A percentile compares a stretch with the other conserved stretches of the same genome.
phyloP scores from a whole-genome alignment of 148 eudicot genomes.

The Vaccinium darrowii region DNA sequence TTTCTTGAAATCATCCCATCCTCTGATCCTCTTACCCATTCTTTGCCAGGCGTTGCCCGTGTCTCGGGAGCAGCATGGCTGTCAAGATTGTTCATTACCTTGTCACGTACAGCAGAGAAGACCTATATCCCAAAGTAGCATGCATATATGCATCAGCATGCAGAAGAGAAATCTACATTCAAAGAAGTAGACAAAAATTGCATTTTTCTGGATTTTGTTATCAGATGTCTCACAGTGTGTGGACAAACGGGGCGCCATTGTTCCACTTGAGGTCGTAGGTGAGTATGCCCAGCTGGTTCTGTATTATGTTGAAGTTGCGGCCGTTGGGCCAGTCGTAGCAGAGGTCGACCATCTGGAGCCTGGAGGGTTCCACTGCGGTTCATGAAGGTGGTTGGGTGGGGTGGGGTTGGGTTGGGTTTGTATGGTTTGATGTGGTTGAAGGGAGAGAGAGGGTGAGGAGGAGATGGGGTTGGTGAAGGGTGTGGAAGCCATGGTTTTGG shows the following conservation, averaged over 20 bases:
- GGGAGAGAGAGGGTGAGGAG: not conserved
- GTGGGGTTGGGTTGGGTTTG: conserved; percentile 31
- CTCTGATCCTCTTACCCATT: conserved; percentile 99
- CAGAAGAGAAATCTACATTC: not conserved
- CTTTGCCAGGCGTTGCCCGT: conserved; percentile 71
- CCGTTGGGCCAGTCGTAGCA: conserved; percentile 42
- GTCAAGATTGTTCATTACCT: conserved; percentile 60
- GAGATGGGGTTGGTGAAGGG: not conserved
- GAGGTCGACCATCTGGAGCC: conserved; percentile 25
- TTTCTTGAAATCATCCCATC: conserved; percentile 94
- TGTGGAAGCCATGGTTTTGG: not conserved
- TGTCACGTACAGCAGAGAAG: conserved; percentile 61
- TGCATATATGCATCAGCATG: not conserved
- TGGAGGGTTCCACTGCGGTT: conserved; percentile 16
- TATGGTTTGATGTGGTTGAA: not conserved
- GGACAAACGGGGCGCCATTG: conserved; percentile 17
- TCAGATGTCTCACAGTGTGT: conserved; percentile 46
- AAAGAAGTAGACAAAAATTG: not conserved
- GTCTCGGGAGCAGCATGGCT: conserved; percentile 79
- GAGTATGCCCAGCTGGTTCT: conserved; percentile 18
- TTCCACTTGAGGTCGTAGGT: conserved; percentile 30
- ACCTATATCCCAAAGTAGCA: conserved; percentile 40
- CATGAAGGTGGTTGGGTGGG: conserved; percentile 32
- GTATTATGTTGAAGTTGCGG: conserved; percentile 43
- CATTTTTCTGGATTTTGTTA: not conserved